A percentile compares a stretch with the other conserved stretches of the same genome.
phyloP scores from a whole-genome alignment of 1,284 basidiomycete species.

The Filobasidium uniguttulatum region DNA sequence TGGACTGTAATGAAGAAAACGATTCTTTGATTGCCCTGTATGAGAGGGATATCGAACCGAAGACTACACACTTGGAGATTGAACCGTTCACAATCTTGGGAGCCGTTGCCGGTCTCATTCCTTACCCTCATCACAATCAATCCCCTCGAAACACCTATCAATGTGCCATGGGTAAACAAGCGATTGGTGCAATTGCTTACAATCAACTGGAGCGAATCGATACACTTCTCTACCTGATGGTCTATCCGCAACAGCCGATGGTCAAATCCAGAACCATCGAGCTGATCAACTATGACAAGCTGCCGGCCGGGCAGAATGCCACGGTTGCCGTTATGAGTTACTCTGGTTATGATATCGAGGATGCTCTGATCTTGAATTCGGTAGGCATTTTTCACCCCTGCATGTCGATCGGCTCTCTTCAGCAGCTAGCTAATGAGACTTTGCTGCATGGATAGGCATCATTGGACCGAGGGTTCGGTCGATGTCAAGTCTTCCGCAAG shows the following conservation, averaged over 20 bases:
- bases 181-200: slow-evolving; percentile 97
- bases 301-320: slow-evolving; percentile 97
- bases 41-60: slow-evolving; percentile 68
- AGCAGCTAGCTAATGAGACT: slow-evolving; percentile 16
- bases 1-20: slow-evolving; percentile 99
- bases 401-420: background rate
- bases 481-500: slow-evolving; percentile 95
- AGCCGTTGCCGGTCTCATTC: slow-evolving; percentile 94
- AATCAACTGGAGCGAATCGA: slow-evolving; percentile 98
- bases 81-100: slow-evolving; percentile 97
- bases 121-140: slow-evolving; percentile 99
- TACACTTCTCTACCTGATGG: slow-evolving; percentile 92
- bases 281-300: slow-evolving; percentile 85
- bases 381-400: slow-evolving; percentile 35
- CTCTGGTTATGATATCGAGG: slow-evolving; percentile 99
- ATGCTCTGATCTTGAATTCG: slow-evolving; percentile 93
- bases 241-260: slow-evolving; percentile 99
- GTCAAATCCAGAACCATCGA: slow-evolving; percentile 99
- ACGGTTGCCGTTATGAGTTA: slow-evolving; percentile 99
- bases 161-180: slow-evolving; percentile 99
- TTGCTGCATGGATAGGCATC: slow-evolving; percentile 57
- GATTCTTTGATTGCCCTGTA: slow-evolving; percentile 94
- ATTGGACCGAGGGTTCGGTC: slow-evolving; percentile 89
- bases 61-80: slow-evolving; percentile 91
- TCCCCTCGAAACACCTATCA: slow-evolving; percentile 98